Base-by-base conservation (phyloP, 2,329 filamentous ascomycete genomes). In the Hypoxylon rubiginosum region DNA sequence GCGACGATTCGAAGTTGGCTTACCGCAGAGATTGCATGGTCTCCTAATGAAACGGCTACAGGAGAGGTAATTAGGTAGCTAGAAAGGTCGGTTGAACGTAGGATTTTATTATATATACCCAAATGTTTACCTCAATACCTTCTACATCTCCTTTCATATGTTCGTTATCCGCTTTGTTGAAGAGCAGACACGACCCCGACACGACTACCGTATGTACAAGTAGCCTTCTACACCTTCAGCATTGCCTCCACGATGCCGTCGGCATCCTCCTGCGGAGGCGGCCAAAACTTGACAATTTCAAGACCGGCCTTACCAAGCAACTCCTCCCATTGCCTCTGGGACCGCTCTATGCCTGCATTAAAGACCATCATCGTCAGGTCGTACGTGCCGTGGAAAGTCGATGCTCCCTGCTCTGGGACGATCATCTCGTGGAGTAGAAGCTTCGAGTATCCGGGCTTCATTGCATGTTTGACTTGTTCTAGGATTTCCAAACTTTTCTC, bases 381-480 rank as follows among this genome's bases (percentile, higher is more conserved):
- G 24, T 74, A 63, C 49, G 71, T 62, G 0, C 57, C 64, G 9
- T 74, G 67, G 10, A 72, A 74, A 0, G 62, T 54, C 0, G 73
- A 64, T 1, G 71, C 72, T 1, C 71, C 62, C 4, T 64, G 62
- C 26, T 75, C 71, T 2, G 74, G 72, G 3, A 78, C 66, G 19
- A 80, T 71, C 53, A 79, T 74, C 26, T 80, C 79, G 41, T 79
- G 73, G 1, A 79, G 51, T 0, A 75, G 46, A 0, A 79, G 67
- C 63, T 77, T 78, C 21, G 77, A 79, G 39, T 79, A 79, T 0
- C 76, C 72, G 0, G 72, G 74, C 36, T 64, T 73, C 77, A 79
- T 79, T 0, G 74, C 75, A 1, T 55, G 61, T 9, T 62, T 72
- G 8, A 75, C 67, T 7, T 75, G 70, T 3, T 41, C 26, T 1